Conservation (phyloP, 2,329 filamentous ascomycete species). For the Cucurbitaria berberidis region DNA sequence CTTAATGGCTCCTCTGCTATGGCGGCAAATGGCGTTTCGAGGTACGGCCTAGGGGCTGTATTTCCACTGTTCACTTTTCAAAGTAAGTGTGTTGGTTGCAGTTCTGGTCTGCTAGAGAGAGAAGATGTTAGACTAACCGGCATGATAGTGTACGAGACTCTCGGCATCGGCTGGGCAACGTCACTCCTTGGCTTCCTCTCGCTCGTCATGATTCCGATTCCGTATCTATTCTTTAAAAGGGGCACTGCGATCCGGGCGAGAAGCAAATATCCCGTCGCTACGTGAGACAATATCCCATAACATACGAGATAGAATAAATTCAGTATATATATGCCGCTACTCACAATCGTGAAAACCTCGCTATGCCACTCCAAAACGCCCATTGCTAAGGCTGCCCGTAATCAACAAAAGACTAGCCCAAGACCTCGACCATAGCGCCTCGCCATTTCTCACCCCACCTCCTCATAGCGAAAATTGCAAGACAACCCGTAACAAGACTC, state of each 20-base stretch:
- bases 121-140: background rate
- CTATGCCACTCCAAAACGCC: background rate
- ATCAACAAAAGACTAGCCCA: slow-evolving; percentile 18
- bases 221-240: slow-evolving; percentile 36
- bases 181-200: slow-evolving; percentile 50
- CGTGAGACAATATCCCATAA: background rate
- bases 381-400: background rate
- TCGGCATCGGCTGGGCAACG: slow-evolving; percentile 50
- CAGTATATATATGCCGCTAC: background rate
- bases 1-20: slow-evolving; percentile 45
- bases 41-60: slow-evolving; percentile 45
- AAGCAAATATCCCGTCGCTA: slow-evolving; percentile 28
- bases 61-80: slow-evolving; percentile 49
- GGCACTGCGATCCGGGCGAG: slow-evolving; percentile 31
- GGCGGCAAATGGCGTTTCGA: slow-evolving; percentile 48
- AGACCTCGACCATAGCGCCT: slow-evolving; percentile 61
- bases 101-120: background rate
- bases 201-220: slow-evolving; percentile 41
- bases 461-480: slow-evolving; percentile 66
- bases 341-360: background rate
- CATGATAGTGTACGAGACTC: slow-evolving; percentile 35
- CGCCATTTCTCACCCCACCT: slow-evolving; percentile 69
- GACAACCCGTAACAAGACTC: slow-evolving; percentile 53
- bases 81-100: slow-evolving; percentile 23
- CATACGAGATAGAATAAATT: background rate